A percentile compares a stretch with the other conserved stretches of the same genome.
These are phyloP conservation scores for Umbelopsis sp. DNA, from an alignment of 192 early-diverging fungal species.

Conservation along the genomic window DNA sequence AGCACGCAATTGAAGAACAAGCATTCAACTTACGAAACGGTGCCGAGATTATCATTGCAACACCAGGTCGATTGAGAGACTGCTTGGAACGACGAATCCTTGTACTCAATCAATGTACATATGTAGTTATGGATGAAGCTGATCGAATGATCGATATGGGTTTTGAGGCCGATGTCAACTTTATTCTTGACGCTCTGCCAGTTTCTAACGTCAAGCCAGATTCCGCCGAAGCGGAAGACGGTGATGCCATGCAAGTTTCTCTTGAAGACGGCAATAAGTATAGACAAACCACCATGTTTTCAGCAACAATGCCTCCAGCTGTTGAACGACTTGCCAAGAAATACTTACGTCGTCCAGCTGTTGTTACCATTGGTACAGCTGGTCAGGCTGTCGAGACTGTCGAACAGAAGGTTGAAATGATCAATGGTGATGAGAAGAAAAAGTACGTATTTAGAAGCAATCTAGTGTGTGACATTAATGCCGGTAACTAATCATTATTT, in stretches of 20 bases:
- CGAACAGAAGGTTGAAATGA: slow-evolving; percentile 94
- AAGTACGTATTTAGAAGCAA: slow-evolving; percentile 46
- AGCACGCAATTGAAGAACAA: slow-evolving; percentile 89
- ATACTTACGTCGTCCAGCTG: slow-evolving; percentile 89
- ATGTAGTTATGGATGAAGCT: slow-evolving; percentile 99
- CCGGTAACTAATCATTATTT: not conserved
- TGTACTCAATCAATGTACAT: slow-evolving; percentile 91
- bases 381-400: slow-evolving; percentile 97
- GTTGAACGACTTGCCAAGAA: slow-evolving; percentile 94
- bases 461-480: not conserved
- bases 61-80: slow-evolving; percentile 95
- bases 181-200: slow-evolving; percentile 92
- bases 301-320: slow-evolving; percentile 95
- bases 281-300: slow-evolving; percentile 99
- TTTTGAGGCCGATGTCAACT: slow-evolving; percentile 95
- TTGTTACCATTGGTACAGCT: slow-evolving; percentile 94
- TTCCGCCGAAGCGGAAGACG: slow-evolving; percentile 67
- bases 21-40: slow-evolving; percentile 86
- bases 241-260: slow-evolving; percentile 41
- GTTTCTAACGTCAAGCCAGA: slow-evolving; percentile 90
- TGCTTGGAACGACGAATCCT: slow-evolving; percentile 87
- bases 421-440: slow-evolving; percentile 83
- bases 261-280: slow-evolving; percentile 48
- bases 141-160: slow-evolving; percentile 96
- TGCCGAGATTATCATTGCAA: slow-evolving; percentile 96